Conservation (phyloP, 495 filamentous ascomycete genomes). For the Aspergillus ostianus region DNA sequence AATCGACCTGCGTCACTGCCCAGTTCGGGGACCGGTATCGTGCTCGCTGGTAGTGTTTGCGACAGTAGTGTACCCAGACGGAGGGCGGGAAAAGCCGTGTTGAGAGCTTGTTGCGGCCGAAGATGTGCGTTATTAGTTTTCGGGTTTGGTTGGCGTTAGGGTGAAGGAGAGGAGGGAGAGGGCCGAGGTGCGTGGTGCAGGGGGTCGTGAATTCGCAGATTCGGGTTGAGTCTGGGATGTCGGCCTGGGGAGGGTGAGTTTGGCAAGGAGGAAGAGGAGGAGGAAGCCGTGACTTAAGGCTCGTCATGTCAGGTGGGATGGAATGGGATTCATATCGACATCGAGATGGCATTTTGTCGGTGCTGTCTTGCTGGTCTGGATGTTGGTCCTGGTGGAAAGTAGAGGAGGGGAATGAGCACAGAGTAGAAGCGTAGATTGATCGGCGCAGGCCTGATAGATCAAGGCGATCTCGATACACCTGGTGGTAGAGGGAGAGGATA, state of each 20-base stretch:
- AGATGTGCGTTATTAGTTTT: constrained; percentile 80
- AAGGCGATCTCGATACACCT: too few relatives aligned
- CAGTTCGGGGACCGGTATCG: constrained; percentile 65
- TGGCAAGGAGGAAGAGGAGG: too few relatives aligned
- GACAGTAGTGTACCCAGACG: constrained; percentile 71
- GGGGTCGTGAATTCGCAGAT: constrained; percentile 18
- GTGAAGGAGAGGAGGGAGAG: background rate
- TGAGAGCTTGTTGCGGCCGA: constrained; percentile 81
- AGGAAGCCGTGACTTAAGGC: too few relatives aligned
- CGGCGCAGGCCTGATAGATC: too few relatives aligned
- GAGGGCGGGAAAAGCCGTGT: constrained; percentile 64
- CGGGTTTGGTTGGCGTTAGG: constrained; percentile 32
- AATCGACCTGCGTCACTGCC: constrained; percentile 55
- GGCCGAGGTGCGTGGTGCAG: constrained; percentile 51
- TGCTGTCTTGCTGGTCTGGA: background rate
- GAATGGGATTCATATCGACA: too few relatives aligned
- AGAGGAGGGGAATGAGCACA: too few relatives aligned
- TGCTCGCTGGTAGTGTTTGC: constrained; percentile 81
- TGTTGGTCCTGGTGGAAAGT: too few relatives aligned
- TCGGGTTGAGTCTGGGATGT: background rate
- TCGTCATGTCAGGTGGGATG: too few relatives aligned
- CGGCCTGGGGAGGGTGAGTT: too few relatives aligned
- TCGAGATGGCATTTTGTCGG: too few relatives aligned
- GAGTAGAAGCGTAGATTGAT: too few relatives aligned
- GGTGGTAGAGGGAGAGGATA: too few relatives aligned